Percentiles rank a stretch among this genome's conserved stretches.
Evolutionary conservation across 2,329 filamentous ascomycete species (phyloP).

Genomic region (Trematosphaeria pertusa): DNA sequence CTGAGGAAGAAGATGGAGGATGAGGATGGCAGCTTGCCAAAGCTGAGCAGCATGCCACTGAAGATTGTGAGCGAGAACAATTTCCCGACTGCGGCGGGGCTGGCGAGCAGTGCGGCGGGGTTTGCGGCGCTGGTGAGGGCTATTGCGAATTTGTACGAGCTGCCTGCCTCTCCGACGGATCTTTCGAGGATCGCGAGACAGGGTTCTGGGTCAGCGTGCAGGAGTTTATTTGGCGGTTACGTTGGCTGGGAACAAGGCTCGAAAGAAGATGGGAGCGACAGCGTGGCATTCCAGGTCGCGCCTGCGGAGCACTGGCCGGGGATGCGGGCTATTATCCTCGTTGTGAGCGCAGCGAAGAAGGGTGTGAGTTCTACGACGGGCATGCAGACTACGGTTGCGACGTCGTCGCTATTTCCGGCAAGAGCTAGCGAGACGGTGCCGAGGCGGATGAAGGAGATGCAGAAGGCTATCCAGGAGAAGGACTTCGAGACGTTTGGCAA

Average conservation of each 20-base stretch:
- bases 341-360: slow-evolving; percentile 94
- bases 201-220: slow-evolving; percentile 92
- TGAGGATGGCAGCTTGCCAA: slow-evolving; percentile 75
- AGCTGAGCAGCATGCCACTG: slow-evolving; percentile 77
- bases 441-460: slow-evolving; percentile 82
- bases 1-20: slow-evolving; percentile 79
- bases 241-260: slow-evolving; percentile 90
- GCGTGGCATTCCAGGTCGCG: slow-evolving; percentile 85
- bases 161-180: slow-evolving; percentile 80
- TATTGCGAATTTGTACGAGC: slow-evolving; percentile 89
- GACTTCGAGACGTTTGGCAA: slow-evolving; percentile 89
- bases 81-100: slow-evolving; percentile 95
- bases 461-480: slow-evolving; percentile 75
- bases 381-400: slow-evolving; percentile 96
- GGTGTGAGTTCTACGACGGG: slow-evolving; percentile 89
- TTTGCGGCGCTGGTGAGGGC: slow-evolving; percentile 76
- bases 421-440: slow-evolving; percentile 81
- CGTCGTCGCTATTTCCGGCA: slow-evolving; percentile 83
- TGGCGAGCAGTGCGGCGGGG: slow-evolving; percentile 71
- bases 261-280: slow-evolving; percentile 81
- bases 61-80: slow-evolving; percentile 96
- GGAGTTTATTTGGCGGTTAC: slow-evolving; percentile 92
- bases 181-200: slow-evolving; percentile 90
- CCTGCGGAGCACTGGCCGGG: slow-evolving; percentile 91
- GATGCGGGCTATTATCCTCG: slow-evolving; percentile 91